Evolutionary conservation across 2,329 filamentous ascomycete species (phyloP).

Genomic region (Fusarium xyrophilum): DNA sequence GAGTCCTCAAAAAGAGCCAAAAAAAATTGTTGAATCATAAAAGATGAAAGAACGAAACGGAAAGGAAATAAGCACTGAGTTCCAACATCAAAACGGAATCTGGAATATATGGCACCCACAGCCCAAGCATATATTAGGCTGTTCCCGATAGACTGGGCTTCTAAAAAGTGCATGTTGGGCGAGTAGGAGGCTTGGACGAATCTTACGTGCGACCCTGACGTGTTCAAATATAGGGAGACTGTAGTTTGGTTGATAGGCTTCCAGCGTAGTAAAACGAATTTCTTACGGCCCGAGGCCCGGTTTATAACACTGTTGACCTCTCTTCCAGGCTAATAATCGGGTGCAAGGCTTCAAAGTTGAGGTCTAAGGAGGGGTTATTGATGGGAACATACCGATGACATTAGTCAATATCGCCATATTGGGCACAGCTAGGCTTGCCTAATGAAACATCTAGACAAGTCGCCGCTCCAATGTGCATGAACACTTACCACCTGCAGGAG

Average conservation of each 20-base stretch:
- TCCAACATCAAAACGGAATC: neutral
- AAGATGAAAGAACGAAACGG: neutral
- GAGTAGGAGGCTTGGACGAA: neutral
- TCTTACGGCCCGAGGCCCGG: neutral
- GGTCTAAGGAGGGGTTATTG: neutral
- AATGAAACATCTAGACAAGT: neutral
- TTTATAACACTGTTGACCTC: neutral
- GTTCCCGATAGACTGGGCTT: neutral
- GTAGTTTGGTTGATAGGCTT: fast-evolving
- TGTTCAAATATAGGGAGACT: neutral
- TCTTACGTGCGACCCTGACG: neutral
- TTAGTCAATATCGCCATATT: neutral
- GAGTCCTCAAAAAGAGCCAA: neutral
- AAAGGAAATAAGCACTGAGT: neutral
- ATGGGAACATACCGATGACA: neutral
- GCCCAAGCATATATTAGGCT: neutral
- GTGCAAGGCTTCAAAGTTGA: neutral
- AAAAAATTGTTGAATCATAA: too few relatives aligned
- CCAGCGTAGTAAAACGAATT: fast-evolving
- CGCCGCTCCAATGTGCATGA: neutral
- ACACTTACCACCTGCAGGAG: fast-evolving
- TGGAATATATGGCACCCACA: neutral
- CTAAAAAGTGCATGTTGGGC: neutral
- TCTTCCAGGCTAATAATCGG: fast-evolving
- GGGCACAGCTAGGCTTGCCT: neutral